phyloP scores from a whole-genome alignment of 1,284 basidiomycete species.

The Moesziomyces antarcticus region DNA sequence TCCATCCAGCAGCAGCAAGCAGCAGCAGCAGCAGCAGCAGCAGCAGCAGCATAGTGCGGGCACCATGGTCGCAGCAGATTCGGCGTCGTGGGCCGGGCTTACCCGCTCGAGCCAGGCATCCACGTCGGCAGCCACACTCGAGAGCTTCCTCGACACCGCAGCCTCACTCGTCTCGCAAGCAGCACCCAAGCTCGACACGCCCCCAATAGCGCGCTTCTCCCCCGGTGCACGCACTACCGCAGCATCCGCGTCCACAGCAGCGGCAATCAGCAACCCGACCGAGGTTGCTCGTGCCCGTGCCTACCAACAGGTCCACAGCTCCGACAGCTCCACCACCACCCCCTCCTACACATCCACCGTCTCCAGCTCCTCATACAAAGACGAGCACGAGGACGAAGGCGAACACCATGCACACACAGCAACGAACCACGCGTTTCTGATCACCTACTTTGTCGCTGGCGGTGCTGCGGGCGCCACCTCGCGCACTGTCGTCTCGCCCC shows the following conservation, averaged over 20 bases:
- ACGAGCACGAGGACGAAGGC: not conserved
- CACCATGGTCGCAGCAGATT: slow-evolving; percentile 8
- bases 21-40: not conserved
- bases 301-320: slow-evolving; percentile 18
- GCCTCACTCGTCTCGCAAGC: slow-evolving; percentile 13
- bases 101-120: slow-evolving; percentile 44
- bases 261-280: slow-evolving; percentile 16
- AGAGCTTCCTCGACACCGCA: slow-evolving; percentile 31
- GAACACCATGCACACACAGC: slow-evolving; percentile 12
- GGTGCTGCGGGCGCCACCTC: slow-evolving; percentile 75
- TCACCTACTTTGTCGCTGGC: slow-evolving; percentile 75
- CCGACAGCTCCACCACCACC: slow-evolving; percentile 4
- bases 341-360: not conserved
- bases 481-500: slow-evolving; percentile 88
- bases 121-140: slow-evolving; percentile 40
- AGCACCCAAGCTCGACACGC: slow-evolving; percentile 4
- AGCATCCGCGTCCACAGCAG: not conserved
- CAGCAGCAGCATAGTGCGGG: not conserved
- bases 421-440: slow-evolving; percentile 45
- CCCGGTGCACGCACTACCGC: not conserved
- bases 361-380: not conserved
- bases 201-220: slow-evolving; percentile 27
- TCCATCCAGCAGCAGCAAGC: not conserved
- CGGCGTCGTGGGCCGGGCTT: slow-evolving; percentile 7
- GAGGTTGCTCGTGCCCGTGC: slow-evolving; percentile 27